Base-by-base conservation (phyloP, 306 rosid species). In the Sophora flavescens region DNA sequence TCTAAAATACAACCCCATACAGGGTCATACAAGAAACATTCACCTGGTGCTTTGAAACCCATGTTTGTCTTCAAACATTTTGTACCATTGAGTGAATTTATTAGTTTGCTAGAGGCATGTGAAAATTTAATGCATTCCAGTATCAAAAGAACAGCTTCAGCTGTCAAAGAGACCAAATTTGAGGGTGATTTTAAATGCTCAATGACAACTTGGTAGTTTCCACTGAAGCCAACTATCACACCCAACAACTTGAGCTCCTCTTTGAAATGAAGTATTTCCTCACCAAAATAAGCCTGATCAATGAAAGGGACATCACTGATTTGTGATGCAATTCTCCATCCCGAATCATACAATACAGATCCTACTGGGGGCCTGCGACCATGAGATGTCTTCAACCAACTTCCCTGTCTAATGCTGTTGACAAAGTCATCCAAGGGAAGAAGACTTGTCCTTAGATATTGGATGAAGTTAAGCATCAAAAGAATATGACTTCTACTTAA, bases 301-400 rank as follows among this genome's bases (percentile, higher is more conserved):
- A 91, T 80, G 78, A 87, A 91, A 30, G 98, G 98, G 76, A 93
- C 81, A 14, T 76, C 68, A 69, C 97, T 82, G 8, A 93, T 68
- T 80, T 82, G 80, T 0, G 86, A 81, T 0, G 93, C 97, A 78
- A 79, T 70, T 63, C 0, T 26, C 98, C 97, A 93, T 35, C 67
- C 82, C 3, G 80, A 10, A 63, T 80, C 83, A 53, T 54, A 74
- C 84, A 89, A 73, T 26, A 93, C 97, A 3, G 97, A 81, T 50
- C 82, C 89, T 9, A 47, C 75, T 2, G 98, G 97, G 51, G 92
- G 84, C 78, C 78, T 88, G 63, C 78, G 75, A 53, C 93, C 97
- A 4, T 15, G 15, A 8, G 69, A 69, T 5, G 98, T 93, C 88
- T 59, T 81, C 2, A 91, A 77, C 97, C 97, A 88, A 15, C 56